Evolutionary conservation across 2,329 filamentous ascomycete species (phyloP), one percentile per base, ranked within the genome.

Genomic region (Penicillium sp.): DNA sequence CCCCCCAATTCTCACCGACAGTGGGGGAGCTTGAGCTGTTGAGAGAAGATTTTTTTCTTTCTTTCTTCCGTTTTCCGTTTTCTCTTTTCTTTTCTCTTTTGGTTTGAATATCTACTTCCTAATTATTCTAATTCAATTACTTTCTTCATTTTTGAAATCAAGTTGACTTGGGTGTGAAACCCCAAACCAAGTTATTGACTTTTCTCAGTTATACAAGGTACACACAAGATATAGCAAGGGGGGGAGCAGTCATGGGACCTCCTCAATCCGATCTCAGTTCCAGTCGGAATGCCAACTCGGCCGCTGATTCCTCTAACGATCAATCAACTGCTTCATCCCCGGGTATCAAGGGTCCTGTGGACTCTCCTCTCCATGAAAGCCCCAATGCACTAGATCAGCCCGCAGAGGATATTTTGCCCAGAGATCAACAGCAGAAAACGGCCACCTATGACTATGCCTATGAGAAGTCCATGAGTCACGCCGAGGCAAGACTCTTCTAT

Each of bases 401-500:
- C 38, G n/a, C 59, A 6, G 47, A 61, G 15, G 66, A 68, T 27
- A 67, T 76, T 34, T 68, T 77, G 23, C 69, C 74, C 39, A 69
- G 75, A 62, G 77, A 78, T 59, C 70, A 68, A 40, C 81, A 84
- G 70, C 77, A 81, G 56, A 88, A 87, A 71, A 96, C 92, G 9
- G 90, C 92, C 21, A 95, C 92, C 71, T 97, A 96, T 77, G 92
- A 97, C 75, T 91, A 93, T 69, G 88, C 93, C 51, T 90, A 91
- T 52, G 94, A 99, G 76, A 95, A 94, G 68, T 90, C 93, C 70
- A 89, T 96, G 86, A 95, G 89, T 69, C 92, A 96, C 74, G 88
- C 90, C 27, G 94, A 99, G 72, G 91, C 93, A 58, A 97, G 96
- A 75, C 83, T 97, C 61, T 96, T 97, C 78, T 99, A 96, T 74